A percentile compares a stretch with the other conserved stretches of the same genome.
phyloP scores from a whole-genome alignment of 352 stramenopile species.

The Phytopythium helicoides region DNA sequence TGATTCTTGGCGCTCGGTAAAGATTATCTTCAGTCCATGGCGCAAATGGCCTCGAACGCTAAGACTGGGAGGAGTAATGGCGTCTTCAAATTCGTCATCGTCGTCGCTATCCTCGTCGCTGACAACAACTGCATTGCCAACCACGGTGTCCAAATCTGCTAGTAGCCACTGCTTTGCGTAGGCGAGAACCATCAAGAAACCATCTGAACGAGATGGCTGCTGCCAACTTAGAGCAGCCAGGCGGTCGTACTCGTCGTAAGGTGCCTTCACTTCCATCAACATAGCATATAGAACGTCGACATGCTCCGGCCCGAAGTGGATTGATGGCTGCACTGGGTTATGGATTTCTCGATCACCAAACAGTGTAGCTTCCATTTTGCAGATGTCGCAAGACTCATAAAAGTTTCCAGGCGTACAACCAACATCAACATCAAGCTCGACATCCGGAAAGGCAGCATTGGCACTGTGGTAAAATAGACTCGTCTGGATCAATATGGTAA shows the following conservation, averaged over 20 bases:
- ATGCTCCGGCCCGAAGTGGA: slow-evolving; percentile 76
- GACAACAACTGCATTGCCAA: slow-evolving; percentile 39
- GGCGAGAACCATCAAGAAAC: slow-evolving; percentile 80
- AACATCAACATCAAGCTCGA: slow-evolving; percentile 72
- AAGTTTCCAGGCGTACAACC: slow-evolving; percentile 29
- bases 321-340: slow-evolving; percentile 30
- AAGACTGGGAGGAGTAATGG: slow-evolving; percentile 80
- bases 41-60: slow-evolving; percentile 45
- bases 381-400: slow-evolving; percentile 35
- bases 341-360: slow-evolving; percentile 1
- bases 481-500: slow-evolving; percentile 22
- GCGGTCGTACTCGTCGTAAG: slow-evolving; percentile 84
- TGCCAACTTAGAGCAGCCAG: slow-evolving; percentile 65
- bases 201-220: slow-evolving; percentile 73
- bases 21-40: slow-evolving; percentile 47
- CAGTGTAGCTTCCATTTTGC: slow-evolving; percentile 6
- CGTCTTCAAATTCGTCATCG: slow-evolving; percentile 85
- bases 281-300: slow-evolving; percentile 87
- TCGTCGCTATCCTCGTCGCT: slow-evolving; percentile 68
- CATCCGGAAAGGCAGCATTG: slow-evolving; percentile 77
- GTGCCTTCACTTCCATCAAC: slow-evolving; percentile 82
- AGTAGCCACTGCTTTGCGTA: slow-evolving; percentile 87
- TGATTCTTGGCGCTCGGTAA: slow-evolving; percentile 23
- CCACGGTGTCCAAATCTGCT: slow-evolving; percentile 66
- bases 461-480: slow-evolving; percentile 77